Percentiles rank a stretch among this genome's conserved stretches.
These are phyloP conservation scores for Neurospora sp. DNA, from an alignment of 495 filamentous ascomycete genomes.

Conservation along the genomic window DNA sequence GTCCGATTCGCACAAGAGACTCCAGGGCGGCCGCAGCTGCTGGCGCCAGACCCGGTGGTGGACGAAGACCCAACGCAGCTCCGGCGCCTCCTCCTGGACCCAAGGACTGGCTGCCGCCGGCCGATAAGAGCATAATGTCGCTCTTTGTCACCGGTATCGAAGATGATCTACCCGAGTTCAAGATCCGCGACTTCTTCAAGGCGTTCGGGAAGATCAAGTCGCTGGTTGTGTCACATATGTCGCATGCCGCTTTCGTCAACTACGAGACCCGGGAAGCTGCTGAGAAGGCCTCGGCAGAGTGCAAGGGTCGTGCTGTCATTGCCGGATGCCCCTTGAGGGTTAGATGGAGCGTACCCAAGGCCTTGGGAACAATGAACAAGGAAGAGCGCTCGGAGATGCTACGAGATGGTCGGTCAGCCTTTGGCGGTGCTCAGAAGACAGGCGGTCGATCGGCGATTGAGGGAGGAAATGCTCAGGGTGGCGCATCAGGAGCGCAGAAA, in stretches of 20 bases:
- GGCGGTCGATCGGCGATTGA: conserved; percentile 25
- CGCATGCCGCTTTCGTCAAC: conserved; percentile 94
- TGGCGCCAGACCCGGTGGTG: conserved; percentile 36
- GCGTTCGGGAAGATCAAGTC: conserved; percentile 80
- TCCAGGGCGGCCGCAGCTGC: conserved; percentile 40
- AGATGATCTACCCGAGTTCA: conserved; percentile 88
- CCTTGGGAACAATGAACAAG: conserved; percentile 78
- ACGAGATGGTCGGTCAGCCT: conserved; percentile 55
- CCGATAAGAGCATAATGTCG: conserved; percentile 75
- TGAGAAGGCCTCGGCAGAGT: conserved; percentile 72
- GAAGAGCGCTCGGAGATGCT: conserved; percentile 69
- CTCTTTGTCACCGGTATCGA: conserved; percentile 93
- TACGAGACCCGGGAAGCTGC: conserved; percentile 73
- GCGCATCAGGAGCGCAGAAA: conserved; percentile 8
- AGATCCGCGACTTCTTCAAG: conserved; percentile 80
- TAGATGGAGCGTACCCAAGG: conserved; percentile 85
- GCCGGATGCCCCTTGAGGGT: conserved; percentile 78
- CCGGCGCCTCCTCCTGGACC: conserved; percentile 63
- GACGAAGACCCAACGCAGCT: conserved; percentile 49
- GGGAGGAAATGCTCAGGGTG: conserved; percentile 13
- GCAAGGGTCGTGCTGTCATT: conserved; percentile 77
- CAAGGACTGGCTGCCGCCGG: conserved; percentile 73
- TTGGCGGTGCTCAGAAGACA: conserved; percentile 27
- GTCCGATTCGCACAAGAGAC: conserved; percentile 62
- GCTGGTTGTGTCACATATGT: conserved; percentile 88